A percentile compares a stretch with the other conserved stretches of the same genome.
Evolutionary conservation across 2,329 filamentous ascomycete genomes (phyloP).

Genomic region (Penicillium sp.): DNA sequence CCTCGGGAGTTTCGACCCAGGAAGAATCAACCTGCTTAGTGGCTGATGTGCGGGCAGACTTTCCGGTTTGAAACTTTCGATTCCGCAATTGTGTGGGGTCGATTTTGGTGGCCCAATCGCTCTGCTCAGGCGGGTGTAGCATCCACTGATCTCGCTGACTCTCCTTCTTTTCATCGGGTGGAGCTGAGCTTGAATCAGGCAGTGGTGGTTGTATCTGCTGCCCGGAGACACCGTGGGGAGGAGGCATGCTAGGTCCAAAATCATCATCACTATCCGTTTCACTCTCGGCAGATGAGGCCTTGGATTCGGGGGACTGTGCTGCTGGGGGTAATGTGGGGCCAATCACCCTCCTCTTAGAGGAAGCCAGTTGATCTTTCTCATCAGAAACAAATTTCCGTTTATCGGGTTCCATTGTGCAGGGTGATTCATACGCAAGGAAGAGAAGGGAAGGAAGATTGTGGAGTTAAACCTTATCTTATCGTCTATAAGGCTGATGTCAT

Average conservation of each 20-base stretch:
- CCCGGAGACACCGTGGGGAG: constrained; percentile 20
- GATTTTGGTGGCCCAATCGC: constrained; percentile 58
- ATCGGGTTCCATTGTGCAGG: constrained; percentile 1
- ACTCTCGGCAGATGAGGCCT: neutral
- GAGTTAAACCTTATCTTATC: neutral
- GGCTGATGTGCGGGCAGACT: constrained; percentile 49
- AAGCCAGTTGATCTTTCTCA: constrained; percentile 1
- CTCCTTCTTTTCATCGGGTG: constrained; percentile 31
- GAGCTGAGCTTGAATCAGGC: constrained; percentile 8
- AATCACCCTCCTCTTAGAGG: constrained; percentile 45
- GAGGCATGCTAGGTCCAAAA: constrained; percentile 44
- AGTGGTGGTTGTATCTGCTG: neutral
- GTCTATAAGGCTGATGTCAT: neutral
- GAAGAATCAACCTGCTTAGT: constrained; percentile 54
- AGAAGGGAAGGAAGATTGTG: neutral
- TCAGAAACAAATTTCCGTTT: constrained; percentile 23
- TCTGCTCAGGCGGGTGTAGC: constrained; percentile 65
- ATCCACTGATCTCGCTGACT: constrained; percentile 80
- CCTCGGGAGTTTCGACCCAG: constrained; percentile 90
- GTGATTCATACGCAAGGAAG: neutral
- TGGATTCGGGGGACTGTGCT: constrained; percentile 26
- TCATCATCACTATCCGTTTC: constrained; percentile 38
- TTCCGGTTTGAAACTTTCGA: constrained; percentile 77
- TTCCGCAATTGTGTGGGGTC: constrained; percentile 83
- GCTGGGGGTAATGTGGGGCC: constrained; percentile 59